Base-by-base conservation (phyloP, 352 stramenopile genomes). In the Pythium sp. region DNA sequence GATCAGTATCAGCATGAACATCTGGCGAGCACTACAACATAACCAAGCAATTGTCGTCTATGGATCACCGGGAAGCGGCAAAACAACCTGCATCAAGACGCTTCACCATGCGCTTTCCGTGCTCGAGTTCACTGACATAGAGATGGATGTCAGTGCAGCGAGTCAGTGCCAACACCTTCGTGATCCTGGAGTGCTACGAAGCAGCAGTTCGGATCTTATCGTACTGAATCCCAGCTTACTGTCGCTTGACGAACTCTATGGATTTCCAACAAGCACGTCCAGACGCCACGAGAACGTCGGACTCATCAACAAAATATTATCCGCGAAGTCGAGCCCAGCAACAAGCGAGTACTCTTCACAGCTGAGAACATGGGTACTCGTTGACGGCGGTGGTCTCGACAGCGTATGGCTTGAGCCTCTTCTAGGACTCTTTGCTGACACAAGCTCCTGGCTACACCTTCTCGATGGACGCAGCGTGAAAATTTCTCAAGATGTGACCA, bases 101-200 rank as follows among this genome's bases (percentile, higher is more conserved):
- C 65, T 91, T 0, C 80, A 89, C 49, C 73, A 78, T 11, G 81
- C 83, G 11, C 64, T 91, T 7, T 57, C 71, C 22, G 83, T 80
- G 0, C 64, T 91, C 14, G 78, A 86, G 26, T 24, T 78, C 18
- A 75, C 72, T 11, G 54, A 75, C 43, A 47, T 73, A 18, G 18
- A 43, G 3, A 4, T 7, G 3, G 49, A 47, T 28, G 20, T 36
- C 4, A 18, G 14, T 1, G 24, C 30, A 43, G 6, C 2, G 55
- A 60, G 9, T 14, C 22, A 46, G 4, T 58, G 11, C 70, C n/a
- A 32, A 43, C 30, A 2, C 30, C 15, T 28, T 4, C 12, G 11
- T 9, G 2, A 26, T 12, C 18, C 32, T 43, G 36, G 36, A 43
- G 36, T 18, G 11, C 36, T 18, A 43, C 32, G 15, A 60, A n/a